A percentile compares a stretch with the other conserved stretches of the same genome.
Evolutionary conservation across 208 protist species (phyloP).

Genomic region (Endotrypanum monterogeii): DNA sequence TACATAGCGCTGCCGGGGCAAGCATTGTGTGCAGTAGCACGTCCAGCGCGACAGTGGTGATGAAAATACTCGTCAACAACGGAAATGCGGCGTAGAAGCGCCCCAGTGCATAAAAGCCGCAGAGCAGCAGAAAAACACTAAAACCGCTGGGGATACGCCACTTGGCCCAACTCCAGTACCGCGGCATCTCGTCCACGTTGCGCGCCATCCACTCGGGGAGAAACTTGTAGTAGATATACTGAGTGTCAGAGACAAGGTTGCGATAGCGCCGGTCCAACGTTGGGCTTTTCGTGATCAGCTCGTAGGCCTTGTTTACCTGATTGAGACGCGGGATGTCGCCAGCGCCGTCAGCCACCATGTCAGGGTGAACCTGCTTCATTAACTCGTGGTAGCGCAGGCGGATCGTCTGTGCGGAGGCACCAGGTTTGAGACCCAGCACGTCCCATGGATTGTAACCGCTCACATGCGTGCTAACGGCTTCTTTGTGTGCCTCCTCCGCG

Average conservation of each 20-base stretch:
- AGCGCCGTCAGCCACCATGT: constrained; percentile 66
- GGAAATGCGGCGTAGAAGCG: constrained; percentile 79
- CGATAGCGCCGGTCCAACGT: constrained; percentile 88
- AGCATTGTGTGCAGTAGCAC: constrained; percentile 88
- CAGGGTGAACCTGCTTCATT: constrained; percentile 84
- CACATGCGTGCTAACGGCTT: constrained; percentile 45
- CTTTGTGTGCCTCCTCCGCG: constrained; percentile 37
- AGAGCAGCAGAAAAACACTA: constrained; percentile 63
- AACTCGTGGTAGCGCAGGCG: constrained; percentile 86
- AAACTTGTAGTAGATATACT: constrained; percentile 89
- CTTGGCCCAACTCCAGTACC: constrained; percentile 89
- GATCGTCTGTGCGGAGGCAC: constrained; percentile 72
- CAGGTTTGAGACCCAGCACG: constrained; percentile 78
- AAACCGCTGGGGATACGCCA: constrained; percentile 76
- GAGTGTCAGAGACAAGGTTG: constrained; percentile 84
- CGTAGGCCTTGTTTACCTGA: constrained; percentile 90
- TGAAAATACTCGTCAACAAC: constrained; percentile 65
- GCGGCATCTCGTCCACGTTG: constrained; percentile 92
- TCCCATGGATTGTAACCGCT: constrained; percentile 87
- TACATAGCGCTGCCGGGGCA: constrained; percentile 76
- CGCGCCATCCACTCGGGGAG: constrained; percentile 91
- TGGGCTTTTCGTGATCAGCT: constrained; percentile 88
- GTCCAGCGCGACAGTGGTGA: constrained; percentile 63
- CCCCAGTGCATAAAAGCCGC: constrained; percentile 73
- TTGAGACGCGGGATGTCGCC: constrained; percentile 84